Evolutionary conservation across 139 green algal species (phyloP).

Genomic region (Haematococcus lacustris): DNA sequence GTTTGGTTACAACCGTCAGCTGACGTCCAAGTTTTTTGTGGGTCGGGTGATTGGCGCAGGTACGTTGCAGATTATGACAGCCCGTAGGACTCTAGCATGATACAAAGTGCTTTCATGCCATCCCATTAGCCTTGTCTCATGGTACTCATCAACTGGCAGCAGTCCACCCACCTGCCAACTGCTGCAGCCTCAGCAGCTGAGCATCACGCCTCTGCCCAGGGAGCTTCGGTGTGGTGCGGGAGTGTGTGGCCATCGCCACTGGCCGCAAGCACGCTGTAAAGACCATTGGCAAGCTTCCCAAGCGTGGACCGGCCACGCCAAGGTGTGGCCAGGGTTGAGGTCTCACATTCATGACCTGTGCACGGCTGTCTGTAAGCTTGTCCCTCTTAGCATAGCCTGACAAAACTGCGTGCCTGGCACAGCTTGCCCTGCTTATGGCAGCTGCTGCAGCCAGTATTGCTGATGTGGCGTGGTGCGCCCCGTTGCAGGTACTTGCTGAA

Average conservation of each 20-base stretch:
- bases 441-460: too few species aligned
- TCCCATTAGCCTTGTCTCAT: not conserved
- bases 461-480: too few species aligned
- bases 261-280: slow-evolving; percentile 70
- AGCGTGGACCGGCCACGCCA: slow-evolving; percentile 61
- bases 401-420: too few species aligned
- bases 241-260: slow-evolving; percentile 49
- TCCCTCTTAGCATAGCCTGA: too few species aligned
- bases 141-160: not conserved
- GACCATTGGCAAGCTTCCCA: slow-evolving; percentile 78
- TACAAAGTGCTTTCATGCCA: not conserved
- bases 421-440: too few species aligned
- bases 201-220: slow-evolving; percentile 60
- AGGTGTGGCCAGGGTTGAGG: too few species aligned
- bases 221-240: slow-evolving; percentile 82
- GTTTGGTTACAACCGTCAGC: slow-evolving; percentile 62
- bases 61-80: not conserved
- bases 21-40: slow-evolving; percentile 28
- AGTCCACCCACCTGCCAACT: not conserved
- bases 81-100: not conserved
- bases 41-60: slow-evolving; percentile 75
- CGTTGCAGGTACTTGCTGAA: slow-evolving; percentile 93
- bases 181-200: not conserved
- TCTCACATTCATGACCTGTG: too few species aligned
- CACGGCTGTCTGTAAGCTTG: too few species aligned